Conservation (phyloP, 768 basidiomycete species). For the Mycena maculata region DNA sequence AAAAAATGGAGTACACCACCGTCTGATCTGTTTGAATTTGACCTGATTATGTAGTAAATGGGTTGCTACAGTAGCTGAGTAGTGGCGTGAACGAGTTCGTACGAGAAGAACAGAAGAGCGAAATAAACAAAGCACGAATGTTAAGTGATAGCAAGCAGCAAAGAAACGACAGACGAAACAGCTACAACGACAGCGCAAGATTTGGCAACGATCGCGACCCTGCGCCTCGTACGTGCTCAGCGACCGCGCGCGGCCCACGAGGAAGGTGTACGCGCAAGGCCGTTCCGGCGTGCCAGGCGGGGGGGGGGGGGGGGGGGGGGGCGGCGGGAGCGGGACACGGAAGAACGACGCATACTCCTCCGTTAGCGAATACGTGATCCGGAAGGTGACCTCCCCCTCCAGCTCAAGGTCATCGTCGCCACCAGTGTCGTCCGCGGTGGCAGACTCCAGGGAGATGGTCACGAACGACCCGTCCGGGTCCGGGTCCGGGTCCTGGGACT, state of each 20-base stretch:
- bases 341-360: conserved; percentile 13
- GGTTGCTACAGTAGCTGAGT: too few relatives aligned
- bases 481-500: not conserved
- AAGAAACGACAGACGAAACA: too few relatives aligned
- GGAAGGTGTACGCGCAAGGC: conserved; percentile 22
- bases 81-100: too few relatives aligned
- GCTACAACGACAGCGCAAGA: not conserved
- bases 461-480: not conserved
- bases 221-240: conserved; percentile 1
- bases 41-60: too few relatives aligned
- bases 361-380: conserved; percentile 6
- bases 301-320: not conserved
- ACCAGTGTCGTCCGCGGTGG: not conserved
- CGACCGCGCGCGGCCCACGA: conserved; percentile 3
- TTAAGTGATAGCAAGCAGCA: too few relatives aligned
- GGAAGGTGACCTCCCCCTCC: conserved; percentile 8
- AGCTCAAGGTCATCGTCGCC: conserved; percentile 2
- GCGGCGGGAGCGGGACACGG: not conserved
- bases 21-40: too few relatives aligned
- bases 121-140: too few relatives aligned
- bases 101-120: too few relatives aligned
- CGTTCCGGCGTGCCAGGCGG: not conserved
- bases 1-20: too few relatives aligned
- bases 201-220: conserved; percentile 27
- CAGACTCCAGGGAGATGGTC: conserved; percentile 12